Evolutionary conservation across 495 filamentous ascomycete genomes (phyloP).

Genomic region (Talaromyces liani): DNA sequence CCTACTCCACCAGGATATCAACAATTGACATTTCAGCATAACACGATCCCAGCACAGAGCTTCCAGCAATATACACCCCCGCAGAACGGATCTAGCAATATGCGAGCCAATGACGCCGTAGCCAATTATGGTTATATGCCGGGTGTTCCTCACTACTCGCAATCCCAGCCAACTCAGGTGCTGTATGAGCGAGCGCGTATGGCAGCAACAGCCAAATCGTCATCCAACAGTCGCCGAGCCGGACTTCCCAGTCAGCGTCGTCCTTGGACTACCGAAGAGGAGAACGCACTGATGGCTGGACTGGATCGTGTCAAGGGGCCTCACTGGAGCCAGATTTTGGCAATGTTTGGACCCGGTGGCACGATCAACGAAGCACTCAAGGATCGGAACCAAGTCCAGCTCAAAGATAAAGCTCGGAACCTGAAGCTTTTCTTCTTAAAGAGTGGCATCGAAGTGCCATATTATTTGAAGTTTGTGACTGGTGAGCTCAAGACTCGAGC

Average conservation of each 20-base stretch:
- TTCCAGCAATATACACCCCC: conserved; percentile 42
- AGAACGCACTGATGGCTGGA: conserved; percentile 86
- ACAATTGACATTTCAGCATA: conserved; percentile 35
- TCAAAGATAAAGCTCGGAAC: conserved; percentile 94
- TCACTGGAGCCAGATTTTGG: conserved; percentile 92
- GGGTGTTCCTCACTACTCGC: conserved; percentile 53
- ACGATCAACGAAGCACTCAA: conserved; percentile 79
- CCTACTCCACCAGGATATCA: conserved; percentile 34
- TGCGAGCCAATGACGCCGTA: conserved; percentile 24
- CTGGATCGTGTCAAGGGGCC: conserved; percentile 87
- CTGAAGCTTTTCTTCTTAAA: conserved; percentile 95
- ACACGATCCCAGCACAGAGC: conserved; percentile 25
- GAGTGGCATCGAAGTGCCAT: conserved; percentile 85
- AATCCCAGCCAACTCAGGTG: conserved; percentile 68
- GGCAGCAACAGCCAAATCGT: conserved; percentile 73
- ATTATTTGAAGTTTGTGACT: conserved; percentile 84
- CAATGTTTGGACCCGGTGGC: conserved; percentile 78
- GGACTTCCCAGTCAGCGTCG: conserved; percentile 77
- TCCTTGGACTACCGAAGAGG: conserved; percentile 86
- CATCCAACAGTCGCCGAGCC: conserved; percentile 63
- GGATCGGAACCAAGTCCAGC: conserved; percentile 88
- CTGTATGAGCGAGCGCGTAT: conserved; percentile 77
- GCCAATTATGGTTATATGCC: conserved; percentile 41
- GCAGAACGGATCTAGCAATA: conserved; percentile 26
- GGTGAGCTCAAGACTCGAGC: conserved; percentile 92